phyloP scores from a whole-genome alignment of 495 filamentous ascomycete species.

The Trichoderma reesei region DNA sequence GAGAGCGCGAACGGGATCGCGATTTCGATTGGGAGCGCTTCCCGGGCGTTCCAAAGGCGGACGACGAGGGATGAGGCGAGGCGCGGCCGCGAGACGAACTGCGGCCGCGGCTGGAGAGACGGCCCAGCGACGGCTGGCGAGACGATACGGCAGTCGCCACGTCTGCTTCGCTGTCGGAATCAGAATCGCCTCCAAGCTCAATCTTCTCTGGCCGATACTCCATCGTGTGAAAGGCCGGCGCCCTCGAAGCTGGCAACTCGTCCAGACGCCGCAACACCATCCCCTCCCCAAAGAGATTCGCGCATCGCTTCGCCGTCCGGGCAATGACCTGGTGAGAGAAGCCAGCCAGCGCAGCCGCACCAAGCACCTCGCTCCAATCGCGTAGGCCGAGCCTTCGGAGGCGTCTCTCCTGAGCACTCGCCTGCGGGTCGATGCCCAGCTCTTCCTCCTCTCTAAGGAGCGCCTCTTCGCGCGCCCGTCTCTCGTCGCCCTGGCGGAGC shows the following conservation, averaged over 20 bases:
- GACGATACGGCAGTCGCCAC: background rate
- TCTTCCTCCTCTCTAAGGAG: constrained; percentile 10
- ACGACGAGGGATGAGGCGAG: background rate
- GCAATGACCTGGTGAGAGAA: constrained; percentile 52
- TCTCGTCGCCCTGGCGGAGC: constrained; percentile 2
- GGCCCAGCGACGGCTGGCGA: background rate
- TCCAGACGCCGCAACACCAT: constrained; percentile 49
- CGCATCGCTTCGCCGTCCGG: constrained; percentile 58
- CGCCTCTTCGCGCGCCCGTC: background rate
- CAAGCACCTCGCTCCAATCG: constrained; percentile 75
- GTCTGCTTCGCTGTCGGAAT: background rate
- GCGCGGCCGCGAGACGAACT: background rate
- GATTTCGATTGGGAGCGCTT: background rate
- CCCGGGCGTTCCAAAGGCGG: background rate
- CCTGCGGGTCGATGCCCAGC: background rate
- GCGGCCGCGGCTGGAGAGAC: background rate
- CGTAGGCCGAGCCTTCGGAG: constrained; percentile 23
- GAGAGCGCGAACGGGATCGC: constrained; percentile 1
- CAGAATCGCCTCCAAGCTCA: background rate
- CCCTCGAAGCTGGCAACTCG: constrained; percentile 28
- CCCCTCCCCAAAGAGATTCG: constrained; percentile 55
- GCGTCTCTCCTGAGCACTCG: constrained; percentile 8
- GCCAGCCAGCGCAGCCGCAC: constrained; percentile 60
- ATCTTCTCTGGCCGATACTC: constrained; percentile 12
- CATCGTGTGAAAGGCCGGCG: constrained; percentile 21